A percentile compares a stretch with the other conserved stretches of the same genome.
Conservation (phyloP, 1,284 basidiomycete species). For the Moniliophthora roreri region DNA sequence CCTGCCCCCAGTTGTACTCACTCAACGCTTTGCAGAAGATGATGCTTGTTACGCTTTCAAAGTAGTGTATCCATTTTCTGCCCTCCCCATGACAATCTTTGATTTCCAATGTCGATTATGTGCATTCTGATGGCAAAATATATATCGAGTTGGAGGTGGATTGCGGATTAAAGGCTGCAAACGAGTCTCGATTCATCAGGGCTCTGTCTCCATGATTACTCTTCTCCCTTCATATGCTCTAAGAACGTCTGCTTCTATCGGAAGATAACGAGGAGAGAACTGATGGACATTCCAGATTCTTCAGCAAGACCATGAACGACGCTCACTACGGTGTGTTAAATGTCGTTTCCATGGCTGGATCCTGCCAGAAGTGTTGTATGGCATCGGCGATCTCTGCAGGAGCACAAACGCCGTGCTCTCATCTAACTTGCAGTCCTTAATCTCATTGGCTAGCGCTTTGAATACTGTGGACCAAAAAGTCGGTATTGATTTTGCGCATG, state of each 20-base stretch:
- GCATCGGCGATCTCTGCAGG: constrained; percentile 71
- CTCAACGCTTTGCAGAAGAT: constrained; percentile 81
- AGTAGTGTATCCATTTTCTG: constrained; percentile 83
- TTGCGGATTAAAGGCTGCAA: constrained; percentile 59
- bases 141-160: constrained; percentile 38
- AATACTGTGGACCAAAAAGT: constrained; percentile 68
- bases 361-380: constrained; percentile 86
- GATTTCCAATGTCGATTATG: constrained; percentile 82
- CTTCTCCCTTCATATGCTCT: constrained; percentile 80
- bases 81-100: constrained; percentile 82
- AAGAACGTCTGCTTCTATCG: constrained; percentile 77
- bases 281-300: constrained; percentile 30
- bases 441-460: constrained; percentile 62
- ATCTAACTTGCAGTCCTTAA: constrained; percentile 52
- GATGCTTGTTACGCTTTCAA: constrained; percentile 82
- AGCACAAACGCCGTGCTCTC: constrained; percentile 40
- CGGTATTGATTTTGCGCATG: constrained; percentile 74
- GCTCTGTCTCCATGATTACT: constrained; percentile 80
- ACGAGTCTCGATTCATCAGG: constrained; percentile 54
- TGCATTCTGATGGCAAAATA: constrained; percentile 56
- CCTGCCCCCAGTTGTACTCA: constrained; percentile 82
- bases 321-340: constrained; percentile 44
- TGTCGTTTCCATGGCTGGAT: constrained; percentile 78
- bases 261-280: constrained; percentile 58
- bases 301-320: constrained; percentile 2